A percentile compares a stretch with the other conserved stretches of the same genome.
Conservation (phyloP, 2,329 filamentous ascomycete genomes). For the Ustulina deusta region DNA sequence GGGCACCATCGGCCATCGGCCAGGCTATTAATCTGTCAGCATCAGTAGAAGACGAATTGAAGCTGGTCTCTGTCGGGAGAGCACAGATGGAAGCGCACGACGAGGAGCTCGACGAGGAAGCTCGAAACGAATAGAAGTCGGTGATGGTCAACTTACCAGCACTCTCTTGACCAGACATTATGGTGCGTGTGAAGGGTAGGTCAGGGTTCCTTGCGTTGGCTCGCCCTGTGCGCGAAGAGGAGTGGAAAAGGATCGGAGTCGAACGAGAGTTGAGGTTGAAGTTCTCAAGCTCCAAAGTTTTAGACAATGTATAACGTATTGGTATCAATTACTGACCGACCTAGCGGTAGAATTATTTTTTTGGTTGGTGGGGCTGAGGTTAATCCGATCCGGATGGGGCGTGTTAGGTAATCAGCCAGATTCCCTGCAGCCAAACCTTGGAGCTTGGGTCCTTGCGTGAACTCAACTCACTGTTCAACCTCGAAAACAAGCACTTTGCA, state of each 20-base stretch:
- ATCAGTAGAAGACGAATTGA: not conserved
- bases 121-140: not conserved
- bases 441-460: conserved; percentile 20
- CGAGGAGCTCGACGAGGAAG: not conserved
- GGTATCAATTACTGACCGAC: conserved; percentile 18
- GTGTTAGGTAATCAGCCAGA: conserved; percentile 42
- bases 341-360: conserved; percentile 22
- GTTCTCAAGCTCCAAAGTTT: conserved; percentile 29
- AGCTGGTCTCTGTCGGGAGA: not conserved
- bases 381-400: conserved; percentile 38
- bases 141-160: conserved; percentile 42
- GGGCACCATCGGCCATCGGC: conserved; percentile 77
- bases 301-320: too few relatives aligned
- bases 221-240: conserved; percentile 60
- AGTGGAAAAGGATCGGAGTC: conserved; percentile 28
- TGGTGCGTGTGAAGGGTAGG: conserved; percentile 21
- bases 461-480: conserved; percentile 33
- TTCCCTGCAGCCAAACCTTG: conserved; percentile 41
- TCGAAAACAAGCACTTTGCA: conserved; percentile 44
- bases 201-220: conserved; percentile 73
- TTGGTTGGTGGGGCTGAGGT: conserved; percentile 37
- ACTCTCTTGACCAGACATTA: conserved; percentile 48
- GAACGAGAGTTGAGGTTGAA: not conserved
- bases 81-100: not conserved
- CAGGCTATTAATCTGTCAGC: conserved; percentile 60